These are phyloP conservation scores for Lipomyces chichibuensis DNA, from an alignment of 805 yeast genomes.

Conservation along the genomic window DNA sequence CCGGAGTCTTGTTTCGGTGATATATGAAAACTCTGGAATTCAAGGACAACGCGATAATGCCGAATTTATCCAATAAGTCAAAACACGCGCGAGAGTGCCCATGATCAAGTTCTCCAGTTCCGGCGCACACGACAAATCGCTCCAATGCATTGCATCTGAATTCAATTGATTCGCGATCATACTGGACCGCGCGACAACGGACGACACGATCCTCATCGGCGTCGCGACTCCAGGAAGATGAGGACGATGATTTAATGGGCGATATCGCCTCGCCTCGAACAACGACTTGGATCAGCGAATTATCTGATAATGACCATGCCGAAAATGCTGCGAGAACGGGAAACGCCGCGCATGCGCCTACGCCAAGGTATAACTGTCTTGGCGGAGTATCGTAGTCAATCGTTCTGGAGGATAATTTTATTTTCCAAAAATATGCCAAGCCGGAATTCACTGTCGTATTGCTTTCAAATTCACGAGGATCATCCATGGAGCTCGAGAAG, in stretches of 20 bases:
- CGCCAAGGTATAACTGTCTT: background rate
- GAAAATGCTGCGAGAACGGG: conserved; percentile 17
- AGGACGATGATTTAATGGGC: background rate
- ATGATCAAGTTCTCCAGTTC: conserved; percentile 29
- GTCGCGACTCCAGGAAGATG: background rate
- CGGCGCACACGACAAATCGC: conserved; percentile 19
- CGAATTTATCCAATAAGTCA: conserved; percentile 18
- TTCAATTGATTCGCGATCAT: conserved; percentile 24
- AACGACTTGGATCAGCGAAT: conserved; percentile 23
- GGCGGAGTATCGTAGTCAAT: conserved; percentile 10
- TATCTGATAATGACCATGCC: conserved; percentile 24
- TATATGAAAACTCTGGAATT: conserved; percentile 24
- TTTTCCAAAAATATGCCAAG: conserved; percentile 17
- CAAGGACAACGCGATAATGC: conserved; percentile 20
- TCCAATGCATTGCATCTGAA: conserved; percentile 15
- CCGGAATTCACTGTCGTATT: conserved; percentile 9
- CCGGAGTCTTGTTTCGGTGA: background rate
- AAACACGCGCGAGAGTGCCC: conserved; percentile 12
- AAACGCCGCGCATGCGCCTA: conserved; percentile 4
- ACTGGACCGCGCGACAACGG: background rate
- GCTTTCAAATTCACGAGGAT: background rate
- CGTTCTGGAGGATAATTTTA: background rate
- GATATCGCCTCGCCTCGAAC: conserved; percentile 20
- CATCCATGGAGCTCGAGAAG: background rate
- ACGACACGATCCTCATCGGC: background rate